Percentiles rank a stretch among this genome's conserved stretches.
Evolutionary conservation across 2,329 filamentous ascomycete genomes (phyloP).

Genomic region (Ilyonectria mors-panacis): DNA sequence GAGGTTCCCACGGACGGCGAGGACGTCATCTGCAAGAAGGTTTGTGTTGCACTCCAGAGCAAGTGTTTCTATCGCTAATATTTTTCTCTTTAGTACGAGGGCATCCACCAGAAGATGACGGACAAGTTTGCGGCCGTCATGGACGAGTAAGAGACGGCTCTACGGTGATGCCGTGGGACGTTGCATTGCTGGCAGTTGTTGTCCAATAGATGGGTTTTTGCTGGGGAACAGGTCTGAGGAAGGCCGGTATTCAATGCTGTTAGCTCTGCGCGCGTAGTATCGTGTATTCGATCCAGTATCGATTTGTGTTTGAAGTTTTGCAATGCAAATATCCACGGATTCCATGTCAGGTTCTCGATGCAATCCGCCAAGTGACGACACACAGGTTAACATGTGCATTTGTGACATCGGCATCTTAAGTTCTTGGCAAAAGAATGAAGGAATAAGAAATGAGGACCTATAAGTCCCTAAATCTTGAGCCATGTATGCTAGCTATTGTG

Average conservation of each 20-base stretch:
- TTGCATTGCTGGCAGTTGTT: constrained; percentile 43
- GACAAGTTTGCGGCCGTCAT: constrained; percentile 98
- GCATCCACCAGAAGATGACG: constrained; percentile 89
- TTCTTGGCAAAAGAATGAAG: no score
- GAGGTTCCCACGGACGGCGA: constrained; percentile 91
- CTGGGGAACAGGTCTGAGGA: constrained; percentile 41
- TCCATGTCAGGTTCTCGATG: background rate
- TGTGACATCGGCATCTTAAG: no score
- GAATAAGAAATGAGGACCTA: no score
- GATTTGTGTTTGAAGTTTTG: constrained; percentile 22
- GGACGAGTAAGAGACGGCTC: constrained; percentile 79
- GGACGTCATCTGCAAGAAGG: constrained; percentile 87
- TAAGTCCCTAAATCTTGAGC: no score
- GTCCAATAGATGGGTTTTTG: constrained; percentile 49
- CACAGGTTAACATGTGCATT: background rate
- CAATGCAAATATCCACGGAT: constrained; percentile 2
- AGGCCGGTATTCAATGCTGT: constrained; percentile 45
- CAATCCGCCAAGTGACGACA: background rate
- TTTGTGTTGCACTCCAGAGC: constrained; percentile 53
- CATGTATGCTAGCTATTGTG: no score
- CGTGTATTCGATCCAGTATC: constrained; percentile 49
- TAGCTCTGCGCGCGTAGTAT: constrained; percentile 46
- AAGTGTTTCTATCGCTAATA: constrained; percentile 55
- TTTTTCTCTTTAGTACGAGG: constrained; percentile 79
- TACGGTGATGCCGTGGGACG: constrained; percentile 34